These are phyloP conservation scores for Fusarium goolgardi DNA, from an alignment of 2,329 filamentous ascomycete species.

Conservation along the genomic window DNA sequence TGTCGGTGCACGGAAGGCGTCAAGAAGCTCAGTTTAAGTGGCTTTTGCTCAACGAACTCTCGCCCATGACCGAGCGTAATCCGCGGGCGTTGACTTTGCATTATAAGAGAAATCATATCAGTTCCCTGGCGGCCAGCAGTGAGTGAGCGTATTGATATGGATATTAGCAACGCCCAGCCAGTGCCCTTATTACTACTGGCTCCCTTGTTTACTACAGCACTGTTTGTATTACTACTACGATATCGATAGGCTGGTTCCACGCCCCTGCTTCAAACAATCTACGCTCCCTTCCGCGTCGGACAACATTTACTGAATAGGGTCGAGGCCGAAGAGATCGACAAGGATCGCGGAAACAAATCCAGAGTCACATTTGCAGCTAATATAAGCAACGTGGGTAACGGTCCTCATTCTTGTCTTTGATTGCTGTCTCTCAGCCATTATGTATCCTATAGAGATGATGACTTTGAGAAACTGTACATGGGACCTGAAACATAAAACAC, in stretches of 20 bases:
- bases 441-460: constrained; percentile 25
- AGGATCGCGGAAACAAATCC: constrained; percentile 44
- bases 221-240: constrained; percentile 13
- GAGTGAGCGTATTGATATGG: constrained; percentile 29
- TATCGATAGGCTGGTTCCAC: constrained; percentile 38
- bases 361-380: constrained; percentile 36
- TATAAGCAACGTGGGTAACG: constrained; percentile 32
- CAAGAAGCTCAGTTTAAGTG: constrained; percentile 21
- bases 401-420: constrained; percentile 35
- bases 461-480: constrained; percentile 4
- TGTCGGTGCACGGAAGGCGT: constrained; percentile 28
- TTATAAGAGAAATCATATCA: constrained; percentile 29
- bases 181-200: constrained; percentile 24
- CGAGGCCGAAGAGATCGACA: constrained; percentile 39
- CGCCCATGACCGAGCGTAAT: constrained; percentile 37
- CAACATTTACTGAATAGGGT: constrained; percentile 42
- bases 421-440: constrained; percentile 30
- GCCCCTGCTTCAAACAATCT: constrained; percentile 35
- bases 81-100: constrained; percentile 5
- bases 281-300: constrained; percentile 45
- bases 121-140: constrained; percentile 21
- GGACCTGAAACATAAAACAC: constrained; percentile 40
- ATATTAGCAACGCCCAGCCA: constrained; percentile 38
- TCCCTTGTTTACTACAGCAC: constrained; percentile 34
- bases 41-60: constrained; percentile 27